Conservation (phyloP, 2,329 filamentous ascomycete genomes). For the Pseudocercospora fijiensis region DNA sequence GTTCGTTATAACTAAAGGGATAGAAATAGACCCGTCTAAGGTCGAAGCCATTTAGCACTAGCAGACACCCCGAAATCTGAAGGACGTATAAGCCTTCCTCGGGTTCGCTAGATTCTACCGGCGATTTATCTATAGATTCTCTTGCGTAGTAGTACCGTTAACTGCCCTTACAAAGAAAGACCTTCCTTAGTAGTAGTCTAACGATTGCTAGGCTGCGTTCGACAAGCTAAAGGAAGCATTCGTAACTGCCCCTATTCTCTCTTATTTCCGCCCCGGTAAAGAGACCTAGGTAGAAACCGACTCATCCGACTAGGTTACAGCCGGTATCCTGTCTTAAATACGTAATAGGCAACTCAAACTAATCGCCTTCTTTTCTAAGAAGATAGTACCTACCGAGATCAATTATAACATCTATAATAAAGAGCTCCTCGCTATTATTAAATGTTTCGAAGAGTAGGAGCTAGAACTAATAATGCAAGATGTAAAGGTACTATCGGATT, state of each 20-base stretch:
- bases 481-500: not conserved
- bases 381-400: not conserved
- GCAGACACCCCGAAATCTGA: not conserved
- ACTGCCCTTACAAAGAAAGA: not conserved
- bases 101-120: constrained; percentile 1
- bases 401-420: constrained; percentile 9
- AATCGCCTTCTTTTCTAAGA: not conserved
- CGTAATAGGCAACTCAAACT: not conserved
- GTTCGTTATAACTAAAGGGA: not conserved
- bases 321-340: not conserved
- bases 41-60: not conserved
- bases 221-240: not conserved
- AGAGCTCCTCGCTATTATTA: not conserved
- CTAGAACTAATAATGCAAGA: not conserved
- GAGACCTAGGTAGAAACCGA: not conserved
- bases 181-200: not conserved
- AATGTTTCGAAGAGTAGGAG: constrained; percentile 5
- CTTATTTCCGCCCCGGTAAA: not conserved
- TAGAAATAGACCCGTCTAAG: not conserved
- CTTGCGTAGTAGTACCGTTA: not conserved
- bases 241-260: not conserved
- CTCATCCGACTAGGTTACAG: not conserved
- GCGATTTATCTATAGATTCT: constrained; percentile 3
- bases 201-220: not conserved
- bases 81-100: not conserved